Conservation (phyloP, 2,329 filamentous ascomycete species). For the Xylaria sp. region DNA sequence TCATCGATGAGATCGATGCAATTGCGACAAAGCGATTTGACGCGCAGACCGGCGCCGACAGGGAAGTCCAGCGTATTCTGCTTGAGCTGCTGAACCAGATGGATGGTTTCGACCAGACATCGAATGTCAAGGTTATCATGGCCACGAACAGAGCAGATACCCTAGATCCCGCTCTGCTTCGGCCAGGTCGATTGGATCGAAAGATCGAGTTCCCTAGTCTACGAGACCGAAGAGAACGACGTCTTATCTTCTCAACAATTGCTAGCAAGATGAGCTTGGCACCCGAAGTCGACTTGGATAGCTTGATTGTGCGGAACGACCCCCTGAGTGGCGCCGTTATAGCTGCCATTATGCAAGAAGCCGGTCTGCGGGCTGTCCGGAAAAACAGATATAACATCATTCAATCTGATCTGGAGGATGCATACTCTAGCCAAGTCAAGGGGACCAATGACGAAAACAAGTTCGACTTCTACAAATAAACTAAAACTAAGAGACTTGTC, state of each 20-base stretch:
- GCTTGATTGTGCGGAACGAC: conserved; percentile 95
- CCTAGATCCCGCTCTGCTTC: conserved; percentile 91
- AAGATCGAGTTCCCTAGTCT: conserved; percentile 99
- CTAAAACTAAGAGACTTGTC: neutral
- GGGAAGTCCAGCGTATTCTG: conserved; percentile 98
- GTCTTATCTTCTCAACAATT: conserved; percentile 97
- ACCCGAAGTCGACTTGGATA: conserved; percentile 95
- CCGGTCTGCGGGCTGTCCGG: conserved; percentile 88
- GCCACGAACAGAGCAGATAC: conserved; percentile 98
- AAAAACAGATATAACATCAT: conserved; percentile 99
- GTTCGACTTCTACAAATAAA: conserved; percentile 92
- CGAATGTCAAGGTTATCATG: conserved; percentile 99
- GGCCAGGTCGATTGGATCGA: conserved; percentile 92
- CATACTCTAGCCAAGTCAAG: conserved; percentile 97
- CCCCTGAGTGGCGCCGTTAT: conserved; percentile 95
- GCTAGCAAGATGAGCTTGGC: conserved; percentile 96
- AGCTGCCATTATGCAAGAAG: conserved; percentile 99
- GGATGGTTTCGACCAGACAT: conserved; percentile 99
- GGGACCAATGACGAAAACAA: conserved; percentile 72
- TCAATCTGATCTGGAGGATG: conserved; percentile 94
- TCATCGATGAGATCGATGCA: conserved; percentile 99
- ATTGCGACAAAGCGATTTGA: conserved; percentile 99
- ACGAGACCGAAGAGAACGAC: conserved; percentile 90
- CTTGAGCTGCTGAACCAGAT: conserved; percentile 98
- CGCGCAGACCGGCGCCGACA: conserved; percentile 95